A percentile compares a stretch with the other conserved stretches of the same genome.
Conservation (phyloP, 805 yeast genomes). For the Cyberlindnera xishuangbannaensis region DNA sequence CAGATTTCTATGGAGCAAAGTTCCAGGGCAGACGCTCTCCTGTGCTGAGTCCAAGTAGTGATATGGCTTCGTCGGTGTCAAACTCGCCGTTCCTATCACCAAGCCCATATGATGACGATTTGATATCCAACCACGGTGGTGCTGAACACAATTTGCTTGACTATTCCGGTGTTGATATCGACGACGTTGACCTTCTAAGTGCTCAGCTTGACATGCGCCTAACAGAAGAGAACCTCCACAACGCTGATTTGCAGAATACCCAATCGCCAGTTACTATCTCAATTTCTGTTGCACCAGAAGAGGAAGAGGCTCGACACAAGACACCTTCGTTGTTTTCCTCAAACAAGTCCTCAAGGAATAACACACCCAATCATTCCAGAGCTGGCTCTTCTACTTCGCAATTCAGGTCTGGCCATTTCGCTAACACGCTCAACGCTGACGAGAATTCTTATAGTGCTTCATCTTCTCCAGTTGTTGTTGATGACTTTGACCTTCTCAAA, state of each 20-base stretch:
- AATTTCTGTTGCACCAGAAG: conserved; percentile 34
- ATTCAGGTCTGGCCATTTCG: conserved; percentile 17
- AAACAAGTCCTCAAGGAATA: conserved; percentile 27
- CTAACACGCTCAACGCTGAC: too few relatives aligned
- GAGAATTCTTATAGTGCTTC: too few relatives aligned
- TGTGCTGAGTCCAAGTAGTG: conserved; percentile 20
- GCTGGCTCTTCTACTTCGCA: conserved; percentile 25
- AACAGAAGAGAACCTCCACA: conserved; percentile 19
- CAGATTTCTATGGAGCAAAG: conserved; percentile 13
- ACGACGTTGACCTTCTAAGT: too few relatives aligned
- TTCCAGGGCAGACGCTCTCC: conserved; percentile 16
- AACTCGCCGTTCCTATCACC: conserved; percentile 24
- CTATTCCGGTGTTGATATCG: too few relatives aligned
- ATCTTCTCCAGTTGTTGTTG: conserved; percentile 3
- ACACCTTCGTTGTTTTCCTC: conserved; percentile 57
- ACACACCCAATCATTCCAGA: conserved; percentile 32
- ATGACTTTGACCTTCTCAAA: conserved; percentile 11
- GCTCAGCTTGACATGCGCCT: conserved; percentile 9
- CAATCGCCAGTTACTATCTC: conserved; percentile 22
- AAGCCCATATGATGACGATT: conserved; percentile 16
- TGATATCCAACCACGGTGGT: too few relatives aligned
- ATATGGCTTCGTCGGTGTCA: conserved; percentile 19
- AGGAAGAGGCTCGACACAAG: too few relatives aligned
- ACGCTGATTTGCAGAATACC: not conserved
- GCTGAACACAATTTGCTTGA: too few relatives aligned